phyloP scores from a whole-genome alignment of 148 eudicot species.

The Suaeda aralocaspica region DNA sequence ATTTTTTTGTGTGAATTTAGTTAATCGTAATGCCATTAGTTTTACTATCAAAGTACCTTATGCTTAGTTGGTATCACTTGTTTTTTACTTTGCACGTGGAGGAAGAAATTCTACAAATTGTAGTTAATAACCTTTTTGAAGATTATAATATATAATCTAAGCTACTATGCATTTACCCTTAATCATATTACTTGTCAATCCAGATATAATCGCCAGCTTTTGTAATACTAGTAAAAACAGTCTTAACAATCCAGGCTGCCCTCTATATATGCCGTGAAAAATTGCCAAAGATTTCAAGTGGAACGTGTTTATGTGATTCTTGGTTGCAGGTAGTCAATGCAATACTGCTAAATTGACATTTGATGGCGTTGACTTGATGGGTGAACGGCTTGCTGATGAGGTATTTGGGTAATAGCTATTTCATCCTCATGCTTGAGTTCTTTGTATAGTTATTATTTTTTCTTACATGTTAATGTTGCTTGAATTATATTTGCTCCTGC shows the following conservation, averaged over 20 bases:
- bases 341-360: conserved; percentile 76
- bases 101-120: neutral
- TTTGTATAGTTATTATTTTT: neutral
- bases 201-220: no score
- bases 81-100: neutral
- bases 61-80: neutral
- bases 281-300: neutral
- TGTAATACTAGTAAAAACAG: no score
- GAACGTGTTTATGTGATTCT: neutral
- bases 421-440: conserved; percentile 12
- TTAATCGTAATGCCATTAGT: neutral
- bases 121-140: neutral
- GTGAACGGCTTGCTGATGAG: conserved; percentile 89
- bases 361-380: conserved; percentile 93
- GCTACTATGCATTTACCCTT: no score
- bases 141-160: neutral
- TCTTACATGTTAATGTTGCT: neutral
- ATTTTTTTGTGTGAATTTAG: neutral
- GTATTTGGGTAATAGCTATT: conserved; percentile 45
- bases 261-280: neutral
- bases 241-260: neutral
- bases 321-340: conserved; percentile 66
- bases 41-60: neutral
- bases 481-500: conserved; percentile 18
- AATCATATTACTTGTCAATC: no score